These are phyloP conservation scores for Phoma sp. DNA, from an alignment of 2,329 filamentous ascomycete species.

Conservation along the genomic window DNA sequence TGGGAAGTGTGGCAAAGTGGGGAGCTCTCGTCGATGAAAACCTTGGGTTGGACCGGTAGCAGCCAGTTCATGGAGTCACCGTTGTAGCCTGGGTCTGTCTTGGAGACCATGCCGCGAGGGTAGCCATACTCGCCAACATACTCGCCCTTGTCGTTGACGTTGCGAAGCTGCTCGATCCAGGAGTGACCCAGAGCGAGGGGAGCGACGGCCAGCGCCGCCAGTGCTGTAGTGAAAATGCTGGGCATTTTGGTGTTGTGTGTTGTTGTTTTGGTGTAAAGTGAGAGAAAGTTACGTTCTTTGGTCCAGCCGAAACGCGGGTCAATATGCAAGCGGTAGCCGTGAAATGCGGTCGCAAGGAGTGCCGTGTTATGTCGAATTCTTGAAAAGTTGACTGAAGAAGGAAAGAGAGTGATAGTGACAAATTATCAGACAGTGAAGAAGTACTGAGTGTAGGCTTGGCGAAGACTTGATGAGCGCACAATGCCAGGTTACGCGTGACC, in stretches of 20 bases:
- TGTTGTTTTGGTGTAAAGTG: constrained; percentile 10
- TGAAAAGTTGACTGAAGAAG: constrained; percentile 4
- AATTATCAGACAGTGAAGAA: constrained; percentile 16
- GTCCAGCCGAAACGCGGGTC: constrained; percentile 18
- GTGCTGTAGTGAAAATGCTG: constrained; percentile 19
- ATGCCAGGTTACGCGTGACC: constrained; percentile 27
- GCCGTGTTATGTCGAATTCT: constrained; percentile 2
- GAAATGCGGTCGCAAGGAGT: constrained; percentile 5
- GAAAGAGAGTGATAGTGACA: constrained; percentile 7
- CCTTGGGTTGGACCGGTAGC: constrained; percentile 61
- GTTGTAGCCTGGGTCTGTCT: constrained; percentile 62
- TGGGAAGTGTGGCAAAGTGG: constrained; percentile 71
- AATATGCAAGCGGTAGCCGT: constrained; percentile 6
- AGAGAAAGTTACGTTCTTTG: constrained; percentile 6
- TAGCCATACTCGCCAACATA: constrained; percentile 77
- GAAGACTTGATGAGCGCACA: constrained; percentile 25
- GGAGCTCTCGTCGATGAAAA: constrained; percentile 59
- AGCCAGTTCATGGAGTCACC: constrained; percentile 63
- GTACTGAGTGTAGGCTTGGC: constrained; percentile 23
- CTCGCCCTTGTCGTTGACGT: constrained; percentile 75
- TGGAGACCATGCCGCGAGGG: constrained; percentile 72
- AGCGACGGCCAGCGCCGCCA: constrained; percentile 29
- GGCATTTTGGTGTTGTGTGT: constrained; percentile 25
- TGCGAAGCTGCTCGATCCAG: constrained; percentile 81
- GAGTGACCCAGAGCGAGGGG: constrained; percentile 62